Evolutionary conservation across 2,329 filamentous ascomycete species (phyloP), one percentile per base, ranked within the genome.

Genomic region (Neophaeococcomyces mojaviensis): DNA sequence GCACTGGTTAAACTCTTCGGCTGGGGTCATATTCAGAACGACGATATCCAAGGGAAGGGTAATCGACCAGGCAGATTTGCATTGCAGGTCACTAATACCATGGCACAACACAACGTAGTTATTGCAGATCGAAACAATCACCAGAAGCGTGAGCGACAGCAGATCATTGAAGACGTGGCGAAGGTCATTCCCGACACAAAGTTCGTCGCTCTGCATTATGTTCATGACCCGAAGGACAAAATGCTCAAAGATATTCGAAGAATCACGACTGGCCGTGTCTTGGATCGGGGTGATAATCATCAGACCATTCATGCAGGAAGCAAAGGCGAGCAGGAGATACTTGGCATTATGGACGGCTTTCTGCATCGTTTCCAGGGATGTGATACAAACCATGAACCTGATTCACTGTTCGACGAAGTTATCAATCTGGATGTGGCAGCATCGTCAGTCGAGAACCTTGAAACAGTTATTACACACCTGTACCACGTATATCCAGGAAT

Each of bases 41-140:
- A 98, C 68, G 94, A 98, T 61, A 92, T 98, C 49, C 80, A 81
- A 43, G 87, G 82, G 52, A 84, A 85, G 62, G 76, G 71, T 55
- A 77, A 76, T 46, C 85, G 90, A 30, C 84, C 88, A 2, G 79
- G 83, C 51, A 77, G 79, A 44, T 97, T 98, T 62, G 85, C 84
- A 0, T 75, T 80, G 41, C 78, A 79, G 30, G 73, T 94, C 32
- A 74, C 83, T 42, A 75, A 81, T 19, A 65, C 79, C 44, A 73
- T 96, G 26, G 68, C 77, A 18, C 70, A 76, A 0, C 71, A 81
- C 37, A 75, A 81, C 0, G 90, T 82, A 1, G 88, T 95, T 44
- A 80, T 94, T 58, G 88, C 92, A 2, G 92, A 98, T 65, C 79
- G 92, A 16, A 98, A 98, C 66, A 98, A 96, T 61, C 88, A 95